Base-by-base conservation (phyloP, 2,329 filamentous ascomycete species). In the Monosporascus sp. region DNA sequence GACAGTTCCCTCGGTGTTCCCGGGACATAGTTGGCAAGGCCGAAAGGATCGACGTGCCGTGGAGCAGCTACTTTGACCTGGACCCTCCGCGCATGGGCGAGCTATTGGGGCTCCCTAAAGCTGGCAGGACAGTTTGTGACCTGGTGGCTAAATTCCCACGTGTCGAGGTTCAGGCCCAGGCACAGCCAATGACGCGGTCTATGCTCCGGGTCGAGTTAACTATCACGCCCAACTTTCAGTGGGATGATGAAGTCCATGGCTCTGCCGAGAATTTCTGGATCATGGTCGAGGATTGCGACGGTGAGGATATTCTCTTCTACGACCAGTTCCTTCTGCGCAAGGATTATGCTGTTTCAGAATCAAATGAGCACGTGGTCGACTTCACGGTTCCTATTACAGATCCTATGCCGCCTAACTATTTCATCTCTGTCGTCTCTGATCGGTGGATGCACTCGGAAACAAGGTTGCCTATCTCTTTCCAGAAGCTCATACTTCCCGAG, bases 371-470 rank as follows among this genome's bases (percentile, higher is more conserved):
- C 71, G 74, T 97, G 11, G 88, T 99, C 27, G 94, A 99, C 62
- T 94, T 99, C 64, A 97, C 93, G 0, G 93, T 97, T 3, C 90
- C 94, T 1, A 96, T 99, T 61, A 92, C 91, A 0, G 94, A 99
- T 62, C 95, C 95, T 0, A 96, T 97, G 89, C 94, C 94, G 16
- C 94, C 95, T 0, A 96, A 99, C 71, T 99, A 99, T 75, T 99
- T 99, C 73, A 91, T 99, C 64, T 94, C 91, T 0, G 83, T 99
- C 40, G 76, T 97, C 20, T 97, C 93, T 3, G 94, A 99, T 70
- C 82, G 94, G 61, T 99, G 94, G 94, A 97, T 99, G 91, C 91
- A 96, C 68, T 91, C 93, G 1, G 92, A 99, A 74, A 96, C 92
- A 1, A 91, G 92, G 67, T 77, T 99, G 51, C 88, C 93, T 0